Base-by-base conservation (phyloP, 2,329 filamentous ascomycete genomes). In the Uncinocarpus reesii region DNA sequence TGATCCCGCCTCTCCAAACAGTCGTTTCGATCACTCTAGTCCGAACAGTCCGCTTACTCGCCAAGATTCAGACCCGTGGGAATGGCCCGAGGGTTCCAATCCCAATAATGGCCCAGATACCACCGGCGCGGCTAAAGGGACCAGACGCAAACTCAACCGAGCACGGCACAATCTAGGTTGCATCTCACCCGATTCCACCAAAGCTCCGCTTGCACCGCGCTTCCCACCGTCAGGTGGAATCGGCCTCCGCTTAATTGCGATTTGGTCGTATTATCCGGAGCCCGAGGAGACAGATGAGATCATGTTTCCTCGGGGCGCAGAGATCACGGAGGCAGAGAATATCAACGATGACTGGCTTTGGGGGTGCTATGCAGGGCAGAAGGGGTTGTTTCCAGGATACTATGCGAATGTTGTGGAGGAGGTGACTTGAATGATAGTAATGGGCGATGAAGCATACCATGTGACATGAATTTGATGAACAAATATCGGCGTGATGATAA, bases 281-380 rank as follows among this genome's bases (percentile, higher is more conserved):
- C 62, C 65, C 5, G 61, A 59, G 1, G 61, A 64, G 8, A 53
- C 58, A 11, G 85, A 95, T 61, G 90, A 96, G 67, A 67, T 96
- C 34, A 65, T 81, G 53, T 95, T 96, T 57, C 90, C 90, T 0
- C 81, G 80, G 43, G 81, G 84, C 7, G 88, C 89, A 0, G 85
- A 92, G 64, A 77, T 96, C 11, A 75, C 76, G 5, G 90, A 96
- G 68, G 79, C 84, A 31, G 83, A 90, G 62, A 84, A 92, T 63
- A 79, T 93, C 41, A 95, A 95, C 62, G 85, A 83, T 15, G 88
- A 95, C 63, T 96, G 89, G 89, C 88, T 77, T 59, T 84, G 83
- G 68, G 90, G 90, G 0, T 80, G 80, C 23, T 95, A 94, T 71
- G 88, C 87, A 68, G 88, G 87, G 0, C 71, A 69, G 20, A 81